Base-by-base conservation (phyloP, 2,329 filamentous ascomycete species). In the Rutstroemia sydowiana region DNA sequence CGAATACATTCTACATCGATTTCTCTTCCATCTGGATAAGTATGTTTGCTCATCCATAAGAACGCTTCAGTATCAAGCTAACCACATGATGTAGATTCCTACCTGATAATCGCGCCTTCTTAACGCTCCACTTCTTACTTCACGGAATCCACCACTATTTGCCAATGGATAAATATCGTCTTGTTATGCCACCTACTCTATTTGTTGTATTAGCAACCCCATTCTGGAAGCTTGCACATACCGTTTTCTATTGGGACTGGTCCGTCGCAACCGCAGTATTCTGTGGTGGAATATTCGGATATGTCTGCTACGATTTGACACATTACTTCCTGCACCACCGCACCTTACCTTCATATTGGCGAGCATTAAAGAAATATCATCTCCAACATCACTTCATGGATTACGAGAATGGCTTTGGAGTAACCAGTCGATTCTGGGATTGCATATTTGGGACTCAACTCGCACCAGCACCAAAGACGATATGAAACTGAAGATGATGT, bases 301-400 rank as follows among this genome's bases (percentile, higher is more conserved):
- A 98, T 68, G 79, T 96, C 57, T 90, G 87, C 75, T 98, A 98
- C 73, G 93, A 98, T 69, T 66, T 96, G 74, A 98, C 93, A 1
- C 93, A 98, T 70, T 98, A 97, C 76, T 98, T 98, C 78, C 79
- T 98, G 36, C 93, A 98, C 70, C 93, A 98, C 73, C 82, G 87
- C 72, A 95, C 89, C 63, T 81, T 98, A 2, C 93, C 93, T 14
- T 73, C 84, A 2, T 95, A 89, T 78, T 97, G 95, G 74, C 88
- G 87, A 71, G 77, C 82, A 58, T 80, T 97, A 63, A 98, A 98
- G 82, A 97, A 95, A 71, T 95, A 96, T 66, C 93, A 98, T 67
- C 83, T 98, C 28, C 83, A 90, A 68, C 93, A 98, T 68, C 93
- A 98, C 73, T 98, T 96, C 70, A 88, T 93, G 56, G 93, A 98